A percentile compares a stretch with the other conserved stretches of the same genome.
phyloP scores from a whole-genome alignment of 2,329 filamentous ascomycete species.

The Gremmenia infestans region DNA sequence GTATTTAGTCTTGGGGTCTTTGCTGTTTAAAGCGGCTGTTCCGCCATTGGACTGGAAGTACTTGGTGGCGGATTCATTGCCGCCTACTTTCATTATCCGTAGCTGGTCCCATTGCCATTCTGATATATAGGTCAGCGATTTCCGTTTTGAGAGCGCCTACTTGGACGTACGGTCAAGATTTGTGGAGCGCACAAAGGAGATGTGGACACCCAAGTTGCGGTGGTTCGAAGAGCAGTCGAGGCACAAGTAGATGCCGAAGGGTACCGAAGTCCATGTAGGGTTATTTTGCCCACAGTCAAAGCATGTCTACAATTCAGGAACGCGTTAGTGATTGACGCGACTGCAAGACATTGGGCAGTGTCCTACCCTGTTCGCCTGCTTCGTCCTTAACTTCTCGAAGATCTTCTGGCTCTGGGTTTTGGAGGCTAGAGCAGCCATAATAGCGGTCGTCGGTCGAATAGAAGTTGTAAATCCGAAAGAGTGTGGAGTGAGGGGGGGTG shows the following conservation, averaged over 20 bases:
- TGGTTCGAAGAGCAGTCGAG: conserved; percentile 97
- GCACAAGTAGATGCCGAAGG: conserved; percentile 95
- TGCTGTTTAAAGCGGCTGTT: conserved; percentile 88
- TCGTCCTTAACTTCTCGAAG: conserved; percentile 94
- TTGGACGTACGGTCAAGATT: conserved; percentile 86
- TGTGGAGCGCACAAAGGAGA: conserved; percentile 97
- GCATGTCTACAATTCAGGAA: conserved; percentile 62
- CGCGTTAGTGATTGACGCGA: conserved; percentile 13
- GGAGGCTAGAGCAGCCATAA: conserved; percentile 64
- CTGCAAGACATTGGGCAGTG: conserved; percentile 22
- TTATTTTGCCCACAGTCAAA: conserved; percentile 98
- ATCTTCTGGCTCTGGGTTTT: conserved; percentile 96
- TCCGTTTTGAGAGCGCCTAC: conserved; percentile 1
- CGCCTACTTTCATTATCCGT: conserved; percentile 94
- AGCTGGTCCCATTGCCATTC: conserved; percentile 99
- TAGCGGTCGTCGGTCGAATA: conserved; percentile 30
- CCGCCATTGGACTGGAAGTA: conserved; percentile 97
- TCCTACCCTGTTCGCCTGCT: conserved; percentile 86
- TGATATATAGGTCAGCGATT: conserved; percentile 34
- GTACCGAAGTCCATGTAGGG: conserved; percentile 96
- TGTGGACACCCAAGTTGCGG: conserved; percentile 95
- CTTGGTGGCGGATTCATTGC: conserved; percentile 96
- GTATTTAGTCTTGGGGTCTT: conserved; percentile 96
- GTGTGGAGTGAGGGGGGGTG: neutral
- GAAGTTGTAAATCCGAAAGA: neutral